These are phyloP conservation scores for Xenosphaeropsis pyriputrescens DNA, from an alignment of 2,329 filamentous ascomycete genomes.

Conservation along the genomic window DNA sequence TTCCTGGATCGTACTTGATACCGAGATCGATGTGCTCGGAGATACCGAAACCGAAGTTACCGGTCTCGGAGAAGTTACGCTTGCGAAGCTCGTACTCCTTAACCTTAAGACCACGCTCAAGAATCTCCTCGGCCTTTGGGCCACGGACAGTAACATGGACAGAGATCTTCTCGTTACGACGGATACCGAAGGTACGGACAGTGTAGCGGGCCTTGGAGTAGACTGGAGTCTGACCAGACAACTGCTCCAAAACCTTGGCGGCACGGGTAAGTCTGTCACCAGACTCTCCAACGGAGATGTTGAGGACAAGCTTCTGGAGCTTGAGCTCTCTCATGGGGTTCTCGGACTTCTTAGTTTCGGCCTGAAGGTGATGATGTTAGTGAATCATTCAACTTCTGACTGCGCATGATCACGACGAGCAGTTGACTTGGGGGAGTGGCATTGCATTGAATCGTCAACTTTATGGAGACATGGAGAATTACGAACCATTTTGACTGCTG, in stretches of 20 bases:
- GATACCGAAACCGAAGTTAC: conserved; percentile 99
- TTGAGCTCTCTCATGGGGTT: conserved; percentile 99
- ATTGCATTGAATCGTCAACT: no score
- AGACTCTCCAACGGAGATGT: conserved; percentile 99
- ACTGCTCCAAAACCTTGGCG: conserved; percentile 99
- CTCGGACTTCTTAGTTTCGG: conserved; percentile 65
- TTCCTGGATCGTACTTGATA: conserved; percentile 98
- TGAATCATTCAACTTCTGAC: no score
- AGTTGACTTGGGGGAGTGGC: no score
- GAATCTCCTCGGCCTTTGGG: conserved; percentile 98
- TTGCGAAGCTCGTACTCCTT: conserved; percentile 99
- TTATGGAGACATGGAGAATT: not conserved
- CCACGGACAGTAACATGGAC: conserved; percentile 99
- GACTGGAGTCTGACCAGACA: conserved; percentile 98
- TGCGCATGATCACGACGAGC: no score
- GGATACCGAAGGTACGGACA: conserved; percentile 99
- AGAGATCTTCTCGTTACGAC: conserved; percentile 99
- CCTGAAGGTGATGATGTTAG: conserved; percentile 23
- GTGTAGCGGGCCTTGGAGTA: conserved; percentile 99
- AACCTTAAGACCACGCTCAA: conserved; percentile 99
- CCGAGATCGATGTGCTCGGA: conserved; percentile 99
- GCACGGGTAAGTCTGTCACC: conserved; percentile 99
- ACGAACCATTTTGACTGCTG: conserved; percentile 4
- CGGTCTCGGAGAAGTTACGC: conserved; percentile 99
- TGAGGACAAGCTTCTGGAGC: conserved; percentile 98